These are phyloP conservation scores for Talaromyces sp. DNA, from an alignment of 2,329 filamentous ascomycete species.

Conservation along the genomic window DNA sequence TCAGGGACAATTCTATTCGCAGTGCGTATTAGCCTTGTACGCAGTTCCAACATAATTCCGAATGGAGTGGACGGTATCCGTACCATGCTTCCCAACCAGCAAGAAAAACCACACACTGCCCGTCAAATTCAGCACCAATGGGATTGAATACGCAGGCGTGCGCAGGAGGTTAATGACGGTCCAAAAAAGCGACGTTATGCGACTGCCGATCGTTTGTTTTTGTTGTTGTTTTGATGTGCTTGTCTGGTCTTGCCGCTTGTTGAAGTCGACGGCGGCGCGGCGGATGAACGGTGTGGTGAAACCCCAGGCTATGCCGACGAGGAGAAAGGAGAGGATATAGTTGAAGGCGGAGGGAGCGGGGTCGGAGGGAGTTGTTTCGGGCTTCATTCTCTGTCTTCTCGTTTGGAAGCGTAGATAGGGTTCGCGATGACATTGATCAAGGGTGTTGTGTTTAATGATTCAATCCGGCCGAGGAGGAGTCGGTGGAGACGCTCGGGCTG, in stretches of 20 bases:
- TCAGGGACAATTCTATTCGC: conserved; percentile 73
- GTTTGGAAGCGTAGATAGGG: not conserved
- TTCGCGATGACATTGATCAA: not conserved
- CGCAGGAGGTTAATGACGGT: conserved; percentile 71
- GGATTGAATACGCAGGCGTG: conserved; percentile 79
- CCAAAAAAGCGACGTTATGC: conserved; percentile 60
- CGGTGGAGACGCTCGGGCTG: not conserved
- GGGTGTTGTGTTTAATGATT: not conserved
- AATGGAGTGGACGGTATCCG: conserved; percentile 29
- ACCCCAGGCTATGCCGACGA: conserved; percentile 90
- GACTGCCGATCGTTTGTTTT: conserved; percentile 39
- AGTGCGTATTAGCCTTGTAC: not conserved
- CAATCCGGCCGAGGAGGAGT: not conserved
- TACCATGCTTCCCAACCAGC: conserved; percentile 85
- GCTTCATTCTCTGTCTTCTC: conserved; percentile 22
- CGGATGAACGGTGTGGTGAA: conserved; percentile 91
- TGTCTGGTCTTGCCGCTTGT: conserved; percentile 44
- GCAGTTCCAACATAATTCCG: not conserved
- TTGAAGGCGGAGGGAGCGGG: conserved; percentile 53
- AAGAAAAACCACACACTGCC: conserved; percentile 97
- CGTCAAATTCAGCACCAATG: conserved; percentile 80
- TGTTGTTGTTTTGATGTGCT: not conserved
- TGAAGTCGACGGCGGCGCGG: conserved; percentile 71
- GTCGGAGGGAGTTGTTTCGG: conserved; percentile 21
- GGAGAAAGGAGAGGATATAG: conserved; percentile 81